Conservation (phyloP, 1,284 basidiomycete genomes). For the Trametes sp. region DNA sequence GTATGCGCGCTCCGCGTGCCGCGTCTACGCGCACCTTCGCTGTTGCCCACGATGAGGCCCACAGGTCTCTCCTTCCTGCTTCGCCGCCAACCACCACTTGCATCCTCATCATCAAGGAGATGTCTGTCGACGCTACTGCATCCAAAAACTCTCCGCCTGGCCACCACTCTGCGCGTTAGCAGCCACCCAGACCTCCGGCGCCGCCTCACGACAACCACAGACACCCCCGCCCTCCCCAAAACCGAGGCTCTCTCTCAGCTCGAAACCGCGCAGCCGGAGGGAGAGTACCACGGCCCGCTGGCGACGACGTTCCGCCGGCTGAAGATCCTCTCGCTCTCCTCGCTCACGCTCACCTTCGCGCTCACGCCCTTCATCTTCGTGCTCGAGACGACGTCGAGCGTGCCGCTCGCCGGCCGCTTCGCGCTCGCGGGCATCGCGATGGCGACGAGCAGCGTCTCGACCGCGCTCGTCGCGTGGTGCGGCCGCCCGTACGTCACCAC, state of each 20-base stretch:
- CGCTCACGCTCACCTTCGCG: slow-evolving; percentile 73
- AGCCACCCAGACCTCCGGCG: background rate
- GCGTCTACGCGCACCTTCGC: background rate
- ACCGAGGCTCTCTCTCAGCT: background rate
- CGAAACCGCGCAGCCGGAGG: slow-evolving; percentile 16
- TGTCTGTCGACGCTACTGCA: slow-evolving; percentile 9
- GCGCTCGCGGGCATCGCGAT: slow-evolving; percentile 76
- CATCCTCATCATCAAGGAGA: slow-evolving; percentile 4
- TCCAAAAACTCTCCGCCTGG: background rate
- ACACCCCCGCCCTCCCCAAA: background rate
- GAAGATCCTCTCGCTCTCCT: slow-evolving; percentile 86
- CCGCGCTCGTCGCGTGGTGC: slow-evolving; percentile 79
- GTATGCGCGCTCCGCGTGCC: slow-evolving; percentile 14
- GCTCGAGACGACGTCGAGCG: slow-evolving; percentile 67
- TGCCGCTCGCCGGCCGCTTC: slow-evolving; percentile 75
- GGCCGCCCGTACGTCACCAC: slow-evolving; percentile 58
- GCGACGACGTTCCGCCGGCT: slow-evolving; percentile 75
- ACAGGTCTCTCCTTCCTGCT: slow-evolving; percentile 7
- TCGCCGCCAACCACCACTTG: slow-evolving; percentile 2
- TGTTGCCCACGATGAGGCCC: slow-evolving; percentile 21
- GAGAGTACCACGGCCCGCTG: slow-evolving; percentile 69
- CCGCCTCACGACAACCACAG: slow-evolving; percentile 10
- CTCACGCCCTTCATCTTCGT: slow-evolving; percentile 84
- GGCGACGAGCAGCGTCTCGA: slow-evolving; percentile 75
- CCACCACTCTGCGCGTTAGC: background rate